Conservation (phyloP, 495 filamentous ascomycete genomes). For the Apodospora peruviana region DNA sequence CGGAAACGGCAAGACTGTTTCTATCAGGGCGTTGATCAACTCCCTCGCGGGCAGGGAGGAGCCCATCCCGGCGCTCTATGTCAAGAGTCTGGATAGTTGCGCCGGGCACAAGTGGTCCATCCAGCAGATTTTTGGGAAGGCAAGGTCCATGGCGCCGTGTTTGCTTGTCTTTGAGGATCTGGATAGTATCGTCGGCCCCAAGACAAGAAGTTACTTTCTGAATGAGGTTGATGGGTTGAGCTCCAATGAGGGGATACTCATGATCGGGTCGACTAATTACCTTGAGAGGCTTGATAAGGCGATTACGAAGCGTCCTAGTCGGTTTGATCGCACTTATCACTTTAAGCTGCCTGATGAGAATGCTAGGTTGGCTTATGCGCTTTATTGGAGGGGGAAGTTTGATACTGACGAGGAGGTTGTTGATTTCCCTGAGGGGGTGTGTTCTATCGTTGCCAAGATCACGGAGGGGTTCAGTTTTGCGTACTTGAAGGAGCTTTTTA, state of each 20-base stretch:
- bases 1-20: conserved; percentile 56
- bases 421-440: no score
- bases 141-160: conserved; percentile 38
- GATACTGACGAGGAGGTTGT: no score
- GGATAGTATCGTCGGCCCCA: conserved; percentile 47
- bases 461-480: no score
- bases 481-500: no score
- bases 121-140: conserved; percentile 36
- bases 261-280: conserved; percentile 54
- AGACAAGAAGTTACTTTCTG: conserved; percentile 53
- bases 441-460: no score
- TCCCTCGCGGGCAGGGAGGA: conserved; percentile 25
- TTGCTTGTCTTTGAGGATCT: conserved; percentile 55
- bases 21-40: conserved; percentile 55
- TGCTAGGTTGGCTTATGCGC: no score
- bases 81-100: conserved; percentile 42
- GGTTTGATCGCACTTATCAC: no score
- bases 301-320: no score
- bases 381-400: no score
- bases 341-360: no score
- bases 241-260: conserved; percentile 53
- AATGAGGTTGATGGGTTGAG: conserved; percentile 38
- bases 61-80: conserved; percentile 48
- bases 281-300: conserved; percentile 44
- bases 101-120: conserved; percentile 35